phyloP scores from a whole-genome alignment of 495 filamentous ascomycete species.

The Penicillium ochrochloron region DNA sequence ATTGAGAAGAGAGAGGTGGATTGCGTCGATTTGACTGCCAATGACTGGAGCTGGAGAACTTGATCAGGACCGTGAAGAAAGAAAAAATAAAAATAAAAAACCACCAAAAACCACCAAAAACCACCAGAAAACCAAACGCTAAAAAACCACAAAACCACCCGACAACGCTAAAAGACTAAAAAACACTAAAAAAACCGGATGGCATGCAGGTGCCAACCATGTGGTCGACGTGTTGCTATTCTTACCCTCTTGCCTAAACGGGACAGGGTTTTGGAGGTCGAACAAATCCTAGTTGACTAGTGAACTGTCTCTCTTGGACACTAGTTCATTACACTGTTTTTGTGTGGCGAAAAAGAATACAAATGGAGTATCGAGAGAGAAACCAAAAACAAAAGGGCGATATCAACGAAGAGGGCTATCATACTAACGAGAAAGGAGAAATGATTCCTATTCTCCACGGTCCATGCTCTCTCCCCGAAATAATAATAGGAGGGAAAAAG shows the following conservation, averaged over 20 bases:
- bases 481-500: slow-evolving; percentile 1
- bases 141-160: slow-evolving; percentile 4
- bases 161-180: slow-evolving; percentile 9
- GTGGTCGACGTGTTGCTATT: slow-evolving; percentile 34
- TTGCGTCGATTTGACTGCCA: too few relatives aligned
- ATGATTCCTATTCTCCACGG: not conserved
- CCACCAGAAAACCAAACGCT: slow-evolving; percentile 4
- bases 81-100: not conserved
- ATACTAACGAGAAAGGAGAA: not conserved
- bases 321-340: too few relatives aligned
- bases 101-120: not conserved
- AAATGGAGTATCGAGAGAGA: not conserved
- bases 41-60: too few relatives aligned
- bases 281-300: too few relatives aligned
- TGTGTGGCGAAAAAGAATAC: too few relatives aligned
- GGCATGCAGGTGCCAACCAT: slow-evolving; percentile 51
- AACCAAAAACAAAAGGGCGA: not conserved
- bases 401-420: not conserved
- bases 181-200: slow-evolving; percentile 21
- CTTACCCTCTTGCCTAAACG: slow-evolving; percentile 14
- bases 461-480: not conserved
- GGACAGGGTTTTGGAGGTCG: not conserved
- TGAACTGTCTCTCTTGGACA: too few relatives aligned
- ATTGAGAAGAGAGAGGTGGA: not conserved
- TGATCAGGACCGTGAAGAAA: slow-evolving; percentile 5